Evolutionary conservation across 2,329 filamentous ascomycete genomes (phyloP), one percentile per base, ranked within the genome.

Genomic region (Arthrobotrys iridis): DNA sequence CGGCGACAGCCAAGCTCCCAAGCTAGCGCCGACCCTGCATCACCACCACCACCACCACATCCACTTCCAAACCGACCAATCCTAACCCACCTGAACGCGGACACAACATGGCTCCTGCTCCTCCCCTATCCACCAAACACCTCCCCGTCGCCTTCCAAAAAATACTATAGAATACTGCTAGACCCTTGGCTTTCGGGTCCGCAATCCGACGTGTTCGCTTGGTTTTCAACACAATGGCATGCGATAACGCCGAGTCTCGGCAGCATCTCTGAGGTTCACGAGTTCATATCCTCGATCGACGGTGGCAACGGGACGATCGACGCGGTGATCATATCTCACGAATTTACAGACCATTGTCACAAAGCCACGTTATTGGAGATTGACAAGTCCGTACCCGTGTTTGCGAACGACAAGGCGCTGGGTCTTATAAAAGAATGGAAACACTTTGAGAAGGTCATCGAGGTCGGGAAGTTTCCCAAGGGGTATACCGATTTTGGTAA

Each of bases 261-360:
- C 78, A 87, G 83, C 7, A 84, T 90, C 11, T 81, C 80, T 0
- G 87, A 88, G 60, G 82, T 91, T 4, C 85, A 89, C 50, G 82
- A 82, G 1, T 77, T 87, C 24, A 83, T 88, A 15, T 79, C 81
- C 13, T 83, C 85, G 55, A 81, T 87, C 1, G 88, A 89, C 79
- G 80, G 68, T 67, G 37, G 65, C 78, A 2, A 72, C 58, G 3
- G 70, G 35, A 0, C 77, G 66, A 0, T 90, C 28, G 88, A 91
- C 79, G 85, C 82, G 1, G 87, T 90, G 1, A 83, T 84, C 26
- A 83, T 90, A 30, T 87, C 85, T 13, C 88, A 91, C 79, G 88
- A 90, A 79, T 91, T 90, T 77, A 90, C 88, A 0, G 88, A 91
- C 79, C 89, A 90, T 79, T 90, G 88, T 80, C 88, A 91, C 78